Evolutionary conservation across 345 rosid genomes (phyloP).

Genomic region (Brassica juncea): DNA sequence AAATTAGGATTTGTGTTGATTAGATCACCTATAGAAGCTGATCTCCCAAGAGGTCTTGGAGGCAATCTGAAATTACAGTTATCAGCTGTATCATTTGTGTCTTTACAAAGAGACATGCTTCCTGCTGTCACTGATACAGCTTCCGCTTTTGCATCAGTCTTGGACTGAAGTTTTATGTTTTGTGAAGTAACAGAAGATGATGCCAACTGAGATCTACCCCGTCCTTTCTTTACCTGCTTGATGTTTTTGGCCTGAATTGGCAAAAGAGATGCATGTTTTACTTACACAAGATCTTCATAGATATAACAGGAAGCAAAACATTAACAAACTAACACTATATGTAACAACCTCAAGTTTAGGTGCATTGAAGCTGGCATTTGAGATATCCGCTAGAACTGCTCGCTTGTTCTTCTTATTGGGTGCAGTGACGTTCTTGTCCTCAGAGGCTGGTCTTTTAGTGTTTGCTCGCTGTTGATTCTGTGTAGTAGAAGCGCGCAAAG

Average conservation of each 20-base stretch:
- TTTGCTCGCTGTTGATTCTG: neutral
- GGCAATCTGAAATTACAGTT: slow-evolving; percentile 31
- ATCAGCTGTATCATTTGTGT: slow-evolving; percentile 22
- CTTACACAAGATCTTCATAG: slow-evolving; percentile 15
- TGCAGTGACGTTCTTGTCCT: neutral
- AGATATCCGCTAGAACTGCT: neutral
- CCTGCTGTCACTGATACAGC: slow-evolving; percentile 13
- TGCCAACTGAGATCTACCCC: slow-evolving; percentile 41
- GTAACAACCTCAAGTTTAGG: neutral
- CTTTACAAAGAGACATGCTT: neutral
- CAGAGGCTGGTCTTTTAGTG: neutral
- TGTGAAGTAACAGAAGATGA: slow-evolving; percentile 40
- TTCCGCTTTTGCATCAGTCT: slow-evolving; percentile 20
- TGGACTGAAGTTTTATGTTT: slow-evolving; percentile 28
- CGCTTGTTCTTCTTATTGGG: neutral
- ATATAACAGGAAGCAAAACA: slow-evolving; percentile 2
- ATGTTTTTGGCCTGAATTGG: slow-evolving; percentile 52
- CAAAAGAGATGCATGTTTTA: slow-evolving; percentile 26
- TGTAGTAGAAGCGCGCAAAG: neutral
- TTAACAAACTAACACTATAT: neutral
- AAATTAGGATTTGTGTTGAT: neutral
- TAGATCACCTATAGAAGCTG: slow-evolving; percentile 39
- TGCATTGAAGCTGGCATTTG: neutral
- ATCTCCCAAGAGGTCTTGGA: slow-evolving; percentile 36
- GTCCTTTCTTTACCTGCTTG: slow-evolving; percentile 51